Evolutionary conservation across 1,284 basidiomycete species (phyloP), one percentile per base, ranked within the genome.

Genomic region (Athelia sp.): DNA sequence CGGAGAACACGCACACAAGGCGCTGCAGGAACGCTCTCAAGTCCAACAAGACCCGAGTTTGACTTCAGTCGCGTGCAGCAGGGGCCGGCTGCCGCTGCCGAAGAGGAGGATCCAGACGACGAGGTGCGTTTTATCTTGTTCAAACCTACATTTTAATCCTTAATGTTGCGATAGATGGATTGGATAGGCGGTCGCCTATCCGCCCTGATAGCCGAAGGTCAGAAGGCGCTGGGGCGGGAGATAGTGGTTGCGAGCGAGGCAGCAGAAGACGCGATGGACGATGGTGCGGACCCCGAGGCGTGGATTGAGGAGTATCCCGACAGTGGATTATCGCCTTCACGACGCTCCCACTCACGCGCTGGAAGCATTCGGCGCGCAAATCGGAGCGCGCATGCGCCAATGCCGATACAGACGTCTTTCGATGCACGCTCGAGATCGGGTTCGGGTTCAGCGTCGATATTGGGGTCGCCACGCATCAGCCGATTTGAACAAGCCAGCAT

Each of bases 161-260:
- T 26, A 29, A 21, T 40, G 43, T 9, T n/a, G 34, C 32, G 29
- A 55, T 4, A 87, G 72, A 87, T 90, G 81, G 82, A 86, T 53
- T 86, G 83, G 83, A 84, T 90, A 52, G 81, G 83, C 9, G 81
- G 76, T 53, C 76, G 78, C 56, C 73, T 90, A 24, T 64, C 76
- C n/a, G 67, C 66, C 52, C 75, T 90, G 40, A 88, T 90, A 54
- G 78, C 81, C 58, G 81, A 89, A 56, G 87, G 87, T 14, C 81
- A 85, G 59, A 79, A 76, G 45, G 87, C 87, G 0, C 72, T 90
- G 10, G 78, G 77, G 14, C 71, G 74, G 22, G 85, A 89, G 60
- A 72, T 90, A 19, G 87, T 90, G 3, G 77, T 90, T 6, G 78
- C 80, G 74, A 81, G 78, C 54, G 87, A 90, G 44, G 70, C 73